phyloP scores from a whole-genome alignment of 306 rosid genomes.

The Cucurbita moschata region DNA sequence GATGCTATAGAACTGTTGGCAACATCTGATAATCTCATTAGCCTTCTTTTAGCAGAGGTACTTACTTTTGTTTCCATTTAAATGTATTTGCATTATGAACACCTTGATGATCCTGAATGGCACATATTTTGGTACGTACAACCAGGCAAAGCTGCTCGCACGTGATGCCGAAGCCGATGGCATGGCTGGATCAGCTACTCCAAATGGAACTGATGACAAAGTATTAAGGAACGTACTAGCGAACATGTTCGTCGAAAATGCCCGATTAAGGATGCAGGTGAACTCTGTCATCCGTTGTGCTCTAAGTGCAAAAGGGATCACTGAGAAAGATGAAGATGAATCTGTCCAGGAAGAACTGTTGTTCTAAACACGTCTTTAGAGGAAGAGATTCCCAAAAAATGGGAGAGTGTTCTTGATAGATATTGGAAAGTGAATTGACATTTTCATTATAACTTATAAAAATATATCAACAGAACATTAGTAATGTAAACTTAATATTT shows the following conservation, averaged over 20 bases:
- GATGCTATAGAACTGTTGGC: conserved; percentile 73
- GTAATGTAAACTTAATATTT: background rate
- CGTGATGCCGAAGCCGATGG: conserved; percentile 37
- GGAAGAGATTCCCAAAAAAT: conserved; percentile 14
- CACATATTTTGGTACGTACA: conserved; percentile 3
- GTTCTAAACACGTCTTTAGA: conserved; percentile 56
- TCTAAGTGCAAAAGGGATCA: conserved; percentile 28
- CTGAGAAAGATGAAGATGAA: conserved; percentile 28
- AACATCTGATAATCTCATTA: conserved; percentile 78
- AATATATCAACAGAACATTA: background rate
- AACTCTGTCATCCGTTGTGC: conserved; percentile 65
- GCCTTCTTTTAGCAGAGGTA: conserved; percentile 89
- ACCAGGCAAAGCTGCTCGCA: conserved; percentile 88
- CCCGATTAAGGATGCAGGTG: conserved; percentile 64
- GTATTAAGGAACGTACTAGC: conserved; percentile 62
- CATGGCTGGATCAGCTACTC: conserved; percentile 15
- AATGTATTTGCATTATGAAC: background rate
- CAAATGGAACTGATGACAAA: conserved; percentile 19
- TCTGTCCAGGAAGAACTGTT: conserved; percentile 40
- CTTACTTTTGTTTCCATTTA: background rate
- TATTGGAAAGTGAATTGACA: no score
- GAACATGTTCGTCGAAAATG: conserved; percentile 60
- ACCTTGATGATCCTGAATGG: conserved; percentile 6
- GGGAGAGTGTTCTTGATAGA: background rate
- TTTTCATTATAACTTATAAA: no score